Base-by-base conservation (phyloP, 148 eudicot genomes). In the Camellia lanceoleosa region DNA sequence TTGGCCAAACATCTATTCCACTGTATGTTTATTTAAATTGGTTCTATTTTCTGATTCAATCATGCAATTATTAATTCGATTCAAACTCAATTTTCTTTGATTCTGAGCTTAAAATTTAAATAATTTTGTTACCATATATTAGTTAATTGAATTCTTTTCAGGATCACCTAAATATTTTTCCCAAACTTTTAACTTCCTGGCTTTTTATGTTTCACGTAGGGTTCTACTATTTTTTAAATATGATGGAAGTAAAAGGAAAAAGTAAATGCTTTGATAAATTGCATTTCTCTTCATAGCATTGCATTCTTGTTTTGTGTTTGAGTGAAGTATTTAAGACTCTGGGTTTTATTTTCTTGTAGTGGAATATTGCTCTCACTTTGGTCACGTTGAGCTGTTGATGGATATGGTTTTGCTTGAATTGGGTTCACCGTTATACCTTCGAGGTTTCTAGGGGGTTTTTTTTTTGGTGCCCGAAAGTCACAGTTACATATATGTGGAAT, bases 1-100 rank as follows among this genome's bases (percentile, higher is more conserved):
- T 97, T 96, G 80, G 97, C 98, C 7, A 96, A 96, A 80, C 97
- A 96, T 90, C 82, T 96, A 42, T 96, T 96, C 78, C 99, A 96
- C 82, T 96, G 98, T 96, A 91, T 55, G 96, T 82, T 13, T 70
- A 4, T 64, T 41, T 18, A 20, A 42, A 11, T 49, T 80, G 42
- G 20, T 41, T 74, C 59, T 49, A 63, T 7, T 80, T 55, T 52
- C 7, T 14, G 44, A n/a, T 64, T 19, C 56, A 46, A 20, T 44
- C 6, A 30, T 19, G 16, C 49, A 5, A 62, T 10, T 30, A 6
- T 74, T 56, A 30, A 1, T 1, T 41, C 43, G 7, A 11, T 79
- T 30, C 62, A 7, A 63, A 58, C 16, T n/a, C 12, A 43, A 7
- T 1, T 78, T 78, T 69, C 67, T 58, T 5, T 0, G 15, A 20